Conservation (phyloP, 345 rosid species). For the Alliaria petiolata region DNA sequence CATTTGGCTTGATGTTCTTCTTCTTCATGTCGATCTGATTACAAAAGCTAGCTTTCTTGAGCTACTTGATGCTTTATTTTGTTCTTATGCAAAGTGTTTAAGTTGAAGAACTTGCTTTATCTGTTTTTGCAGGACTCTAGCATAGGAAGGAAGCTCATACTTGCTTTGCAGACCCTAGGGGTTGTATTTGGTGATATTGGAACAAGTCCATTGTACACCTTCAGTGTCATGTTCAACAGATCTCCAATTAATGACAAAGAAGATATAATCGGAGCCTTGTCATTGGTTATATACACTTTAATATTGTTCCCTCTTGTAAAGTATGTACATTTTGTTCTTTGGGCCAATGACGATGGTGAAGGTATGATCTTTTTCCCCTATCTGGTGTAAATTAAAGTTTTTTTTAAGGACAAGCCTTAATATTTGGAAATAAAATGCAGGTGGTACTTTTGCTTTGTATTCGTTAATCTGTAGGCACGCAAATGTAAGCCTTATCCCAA, state of each 20-base stretch:
- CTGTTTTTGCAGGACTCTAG: conserved; percentile 56
- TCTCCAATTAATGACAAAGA: conserved; percentile 76
- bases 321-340: conserved; percentile 89
- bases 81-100: neutral
- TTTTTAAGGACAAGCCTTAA: neutral
- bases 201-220: conserved; percentile 93
- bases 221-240: conserved; percentile 85
- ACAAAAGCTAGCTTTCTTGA: neutral
- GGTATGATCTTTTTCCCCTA: conserved; percentile 40
- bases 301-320: conserved; percentile 85
- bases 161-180: conserved; percentile 91
- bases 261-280: conserved; percentile 91
- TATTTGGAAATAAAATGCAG: conserved; percentile 38
- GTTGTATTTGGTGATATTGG: conserved; percentile 99
- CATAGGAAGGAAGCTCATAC: conserved; percentile 59
- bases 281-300: conserved; percentile 80
- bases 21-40: neutral
- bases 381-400: neutral
- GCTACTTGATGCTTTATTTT: neutral
- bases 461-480: conserved; percentile 94
- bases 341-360: conserved; percentile 99
- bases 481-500: conserved; percentile 95
- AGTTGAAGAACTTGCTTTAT: neutral
- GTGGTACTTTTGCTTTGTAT: conserved; percentile 98
- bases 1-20: neutral